Base-by-base conservation (phyloP, 1,139 yeast genomes). In the Suhomyces coccinellae region DNA sequence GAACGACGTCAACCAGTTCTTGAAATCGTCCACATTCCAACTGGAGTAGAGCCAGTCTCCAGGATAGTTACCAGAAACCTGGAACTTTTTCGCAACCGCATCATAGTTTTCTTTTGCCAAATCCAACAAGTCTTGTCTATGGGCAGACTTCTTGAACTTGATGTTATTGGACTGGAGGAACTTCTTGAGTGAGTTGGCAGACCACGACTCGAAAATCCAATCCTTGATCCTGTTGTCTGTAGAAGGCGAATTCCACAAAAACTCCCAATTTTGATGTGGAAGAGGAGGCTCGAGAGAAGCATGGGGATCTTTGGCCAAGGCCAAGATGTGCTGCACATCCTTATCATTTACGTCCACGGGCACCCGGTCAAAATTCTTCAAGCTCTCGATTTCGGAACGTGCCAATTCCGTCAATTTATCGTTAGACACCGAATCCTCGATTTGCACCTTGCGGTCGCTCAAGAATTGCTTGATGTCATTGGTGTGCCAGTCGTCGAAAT, bases 121-220 rank as follows among this genome's bases (percentile, higher is more conserved):
- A 12, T 65, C 54, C 38, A 73, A 49, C 54, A 79, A 59, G 16
- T 73, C 67, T 38, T 66, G 63, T 48, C 66, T 64, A 8, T 69
- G 54, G 16, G 50, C 44, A 17, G 62, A 57, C 39, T 65, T 62
- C 41, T 61, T 54, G 33, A 65, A 55, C 40, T 62, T 60, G 38
- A 75, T 55, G 33, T 63, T 59, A 51, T 71, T 62, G 33, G 60
- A 56, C 37, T 65, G 61, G 51, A 79, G 62, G 37, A 73, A 66
- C 33, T 57, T 57, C 46, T 64, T 61, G 51, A 80, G 58, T 16
- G 62, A 61, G 4, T 57, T 56, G 15, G 52, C 54, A 6, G 75
- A 55, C 85, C 85, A 80, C 15, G 80, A 68, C 36, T 69, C 71
- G 52, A 80, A 80, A 22, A 76, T 52, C 84, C 84, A 67, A 41